Evolutionary conservation across 441 rosid genomes (phyloP), one percentile per base, ranked within the genome.

Genomic region (Populus hybrid): DNA sequence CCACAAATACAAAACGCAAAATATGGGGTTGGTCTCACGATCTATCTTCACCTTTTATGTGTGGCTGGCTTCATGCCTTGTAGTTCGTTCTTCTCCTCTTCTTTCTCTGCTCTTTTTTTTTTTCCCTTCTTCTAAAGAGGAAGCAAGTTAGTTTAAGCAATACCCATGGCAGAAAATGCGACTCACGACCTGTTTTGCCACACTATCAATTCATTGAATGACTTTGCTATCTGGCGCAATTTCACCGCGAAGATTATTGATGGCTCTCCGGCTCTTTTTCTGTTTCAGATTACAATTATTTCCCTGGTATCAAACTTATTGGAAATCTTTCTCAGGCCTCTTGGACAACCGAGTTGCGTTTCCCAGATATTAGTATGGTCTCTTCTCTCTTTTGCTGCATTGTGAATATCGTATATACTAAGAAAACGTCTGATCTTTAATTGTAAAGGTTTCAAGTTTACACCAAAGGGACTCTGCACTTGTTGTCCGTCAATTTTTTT

Each of bases 341-440:
- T 86, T 1, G 85, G 85, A 59, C 87, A 86, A 74, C 21, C 83
- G 9, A 65, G 53, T 42, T 21, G 83, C 11, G 79, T 83, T 1
- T 78, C 86, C 8, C 86, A 84, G 53, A 78, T 86, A 67, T 19
- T 82, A 2, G 87, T 86, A 86, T 10, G 68, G 82, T 19, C 63
- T 34, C 21, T 66, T 5, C 4, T 35, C 50, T 40, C 50, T 21
- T 75, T 19, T 21, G 0, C 24, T 9, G 16, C 6, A 6, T 74
- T 1, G 24, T 14, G 50, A 40, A 40, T 11, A 10, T 40, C 5
- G 50, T 40, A 40, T 40, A 40, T 10, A 40, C 46, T 40, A 40
- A 40, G 50, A 40, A 40, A 40, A 40, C 50, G 50, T 40, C 50
- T 40, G 50, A 40, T 11, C 50, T 40, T 10, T 40, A 40, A 40